phyloP scores from a whole-genome alignment of 1,284 basidiomycete genomes.

The Stygiomarasmius scandens region DNA sequence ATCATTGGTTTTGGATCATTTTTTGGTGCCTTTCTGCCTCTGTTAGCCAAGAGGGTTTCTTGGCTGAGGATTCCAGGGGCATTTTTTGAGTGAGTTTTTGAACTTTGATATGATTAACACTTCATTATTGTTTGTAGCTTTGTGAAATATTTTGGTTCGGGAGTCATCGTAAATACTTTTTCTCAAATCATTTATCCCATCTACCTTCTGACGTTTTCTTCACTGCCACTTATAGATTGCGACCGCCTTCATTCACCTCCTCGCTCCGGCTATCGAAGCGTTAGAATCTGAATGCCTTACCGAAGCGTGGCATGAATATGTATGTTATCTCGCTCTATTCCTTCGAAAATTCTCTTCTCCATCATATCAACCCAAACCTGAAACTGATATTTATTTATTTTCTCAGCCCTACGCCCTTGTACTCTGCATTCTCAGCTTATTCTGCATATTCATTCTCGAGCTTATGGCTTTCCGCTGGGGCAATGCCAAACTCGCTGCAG shows the following conservation, averaged over 20 bases:
- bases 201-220: constrained; percentile 2
- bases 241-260: constrained; percentile 88
- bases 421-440: constrained; percentile 79
- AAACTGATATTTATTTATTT: not conserved
- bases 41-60: constrained; percentile 54
- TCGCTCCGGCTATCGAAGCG: constrained; percentile 75
- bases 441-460: constrained; percentile 84
- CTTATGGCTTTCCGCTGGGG: constrained; percentile 84
- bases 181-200: constrained; percentile 17
- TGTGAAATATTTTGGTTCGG: constrained; percentile 95
- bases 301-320: constrained; percentile 74
- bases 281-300: constrained; percentile 76
- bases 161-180: constrained; percentile 71
- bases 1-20: constrained; percentile 76
- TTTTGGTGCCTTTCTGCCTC: constrained; percentile 79
- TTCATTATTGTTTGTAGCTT: constrained; percentile 51
- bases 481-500: constrained; percentile 58
- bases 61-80: too few species aligned
- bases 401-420: constrained; percentile 60
- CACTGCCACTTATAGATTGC: constrained; percentile 62
- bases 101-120: too few species aligned
- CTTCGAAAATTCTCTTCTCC: too few species aligned
- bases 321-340: too few species aligned
- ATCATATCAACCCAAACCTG: not conserved
- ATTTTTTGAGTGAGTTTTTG: too few species aligned